phyloP scores from a whole-genome alignment of 1,139 yeast species.

The Zygosaccharomyces pseudobailii region DNA sequence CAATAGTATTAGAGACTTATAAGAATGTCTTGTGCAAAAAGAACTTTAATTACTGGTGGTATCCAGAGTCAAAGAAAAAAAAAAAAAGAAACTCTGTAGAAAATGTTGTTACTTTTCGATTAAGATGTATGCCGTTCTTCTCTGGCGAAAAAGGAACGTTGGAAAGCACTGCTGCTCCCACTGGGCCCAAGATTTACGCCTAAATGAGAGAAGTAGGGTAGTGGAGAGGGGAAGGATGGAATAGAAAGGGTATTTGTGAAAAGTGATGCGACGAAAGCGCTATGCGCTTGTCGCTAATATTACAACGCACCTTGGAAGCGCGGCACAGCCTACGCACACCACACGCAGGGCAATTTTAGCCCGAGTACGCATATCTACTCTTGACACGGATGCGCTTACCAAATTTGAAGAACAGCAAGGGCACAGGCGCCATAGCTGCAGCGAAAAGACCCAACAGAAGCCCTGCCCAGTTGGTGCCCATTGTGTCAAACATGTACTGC shows the following conservation, averaged over 20 bases:
- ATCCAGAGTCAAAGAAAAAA: neutral
- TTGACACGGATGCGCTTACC: slow-evolving; percentile 55
- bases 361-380: slow-evolving; percentile 48
- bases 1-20: neutral
- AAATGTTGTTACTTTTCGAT: neutral
- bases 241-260: neutral
- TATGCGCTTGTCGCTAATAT: neutral
- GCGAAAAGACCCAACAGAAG: slow-evolving; percentile 70
- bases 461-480: slow-evolving; percentile 83
- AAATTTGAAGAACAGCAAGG: slow-evolving; percentile 52
- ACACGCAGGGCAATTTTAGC: neutral
- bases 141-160: neutral
- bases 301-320: neutral
- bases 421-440: slow-evolving; percentile 57
- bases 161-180: too few relatives aligned
- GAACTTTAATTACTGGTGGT: neutral
- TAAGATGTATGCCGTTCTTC: neutral
- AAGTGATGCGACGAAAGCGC: neutral
- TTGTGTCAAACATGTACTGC: slow-evolving; percentile 62
- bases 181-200: too few relatives aligned
- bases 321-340: too few relatives aligned
- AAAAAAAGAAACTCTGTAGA: neutral
- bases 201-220: too few relatives aligned
- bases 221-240: neutral
- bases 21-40: neutral